These are phyloP conservation scores for Colletotrichum sp. DNA, from an alignment of 2,329 filamentous ascomycete species.

Conservation along the genomic window DNA sequence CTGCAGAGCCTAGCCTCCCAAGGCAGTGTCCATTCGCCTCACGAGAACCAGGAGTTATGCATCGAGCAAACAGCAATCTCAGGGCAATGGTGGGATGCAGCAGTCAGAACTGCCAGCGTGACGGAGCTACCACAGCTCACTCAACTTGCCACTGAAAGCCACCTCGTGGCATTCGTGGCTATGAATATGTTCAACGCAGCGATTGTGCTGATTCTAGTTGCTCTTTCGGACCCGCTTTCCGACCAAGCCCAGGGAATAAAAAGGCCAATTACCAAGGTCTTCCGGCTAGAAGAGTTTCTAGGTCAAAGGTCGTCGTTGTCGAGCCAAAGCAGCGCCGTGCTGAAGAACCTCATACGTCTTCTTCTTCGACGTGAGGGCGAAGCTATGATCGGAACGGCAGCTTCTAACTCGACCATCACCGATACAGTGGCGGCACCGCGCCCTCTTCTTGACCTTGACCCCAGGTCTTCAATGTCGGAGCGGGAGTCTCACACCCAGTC, in stretches of 20 bases:
- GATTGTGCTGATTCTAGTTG: neutral
- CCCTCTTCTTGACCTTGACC: fast-evolving
- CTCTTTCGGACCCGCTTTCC: neutral
- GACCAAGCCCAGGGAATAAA: neutral
- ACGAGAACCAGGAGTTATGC: neutral
- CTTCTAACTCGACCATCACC: neutral
- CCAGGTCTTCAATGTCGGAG: neutral
- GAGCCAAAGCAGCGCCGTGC: neutral
- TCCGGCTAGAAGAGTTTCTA: neutral
- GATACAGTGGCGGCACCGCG: neutral
- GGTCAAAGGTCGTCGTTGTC: neutral
- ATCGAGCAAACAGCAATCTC: neutral
- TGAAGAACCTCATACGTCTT: neutral
- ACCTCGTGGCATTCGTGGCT: neutral
- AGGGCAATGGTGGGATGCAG: neutral
- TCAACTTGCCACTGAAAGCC: neutral
- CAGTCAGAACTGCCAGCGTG: neutral
- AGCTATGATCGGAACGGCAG: neutral
- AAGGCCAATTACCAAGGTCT: neutral
- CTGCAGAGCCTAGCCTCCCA: neutral
- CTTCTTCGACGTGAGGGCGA: neutral
- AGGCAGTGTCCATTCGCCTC: neutral
- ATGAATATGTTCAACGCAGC: neutral
- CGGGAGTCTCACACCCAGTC: neutral
- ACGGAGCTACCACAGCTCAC: neutral